These are phyloP conservation scores for Vigna hirtella DNA, from an alignment of 306 rosid species.

Conservation along the genomic window DNA sequence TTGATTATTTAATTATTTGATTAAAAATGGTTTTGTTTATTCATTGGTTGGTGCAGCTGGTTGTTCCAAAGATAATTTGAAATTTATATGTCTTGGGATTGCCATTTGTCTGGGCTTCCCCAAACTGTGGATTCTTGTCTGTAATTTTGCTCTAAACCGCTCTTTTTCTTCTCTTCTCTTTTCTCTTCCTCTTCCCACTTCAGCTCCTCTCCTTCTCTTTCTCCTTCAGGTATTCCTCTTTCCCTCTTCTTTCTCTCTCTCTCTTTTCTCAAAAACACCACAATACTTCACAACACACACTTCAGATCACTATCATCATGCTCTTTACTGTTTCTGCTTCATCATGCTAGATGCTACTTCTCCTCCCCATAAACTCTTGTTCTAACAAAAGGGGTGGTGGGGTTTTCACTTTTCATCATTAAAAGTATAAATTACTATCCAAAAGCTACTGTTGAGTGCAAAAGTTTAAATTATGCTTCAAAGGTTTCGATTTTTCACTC, in stretches of 20 bases:
- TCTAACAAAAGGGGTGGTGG: constrained; percentile 13
- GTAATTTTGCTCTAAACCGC: constrained; percentile 10
- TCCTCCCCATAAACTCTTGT: constrained; percentile 29
- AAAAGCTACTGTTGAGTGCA: constrained; percentile 38
- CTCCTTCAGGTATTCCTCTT: constrained; percentile 31
- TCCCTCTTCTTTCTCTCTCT: background rate
- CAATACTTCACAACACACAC: constrained; percentile 15
- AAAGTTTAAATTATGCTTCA: constrained; percentile 33
- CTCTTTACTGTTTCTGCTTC: constrained; percentile 36
- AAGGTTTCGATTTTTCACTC: constrained; percentile 24
- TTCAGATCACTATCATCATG: constrained; percentile 12
- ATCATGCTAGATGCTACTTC: constrained; percentile 42
- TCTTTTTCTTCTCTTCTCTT: no score
- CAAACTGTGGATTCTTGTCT: constrained; percentile 52
- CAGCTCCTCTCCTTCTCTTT: background rate
- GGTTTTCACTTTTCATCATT: constrained; percentile 33
- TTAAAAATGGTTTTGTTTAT: constrained; percentile 34
- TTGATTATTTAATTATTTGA: background rate
- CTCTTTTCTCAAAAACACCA: constrained; percentile 10
- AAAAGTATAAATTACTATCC: constrained; percentile 34
- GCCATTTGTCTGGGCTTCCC: constrained; percentile 69
- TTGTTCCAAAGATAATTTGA: constrained; percentile 75
- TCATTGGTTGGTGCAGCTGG: constrained; percentile 70
- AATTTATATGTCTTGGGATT: constrained; percentile 73
- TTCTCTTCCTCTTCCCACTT: background rate